Percentiles rank a stretch among this genome's conserved stretches.
These are phyloP conservation scores for Asterophora lycoperdoides DNA, from an alignment of 768 basidiomycete genomes.

Conservation along the genomic window DNA sequence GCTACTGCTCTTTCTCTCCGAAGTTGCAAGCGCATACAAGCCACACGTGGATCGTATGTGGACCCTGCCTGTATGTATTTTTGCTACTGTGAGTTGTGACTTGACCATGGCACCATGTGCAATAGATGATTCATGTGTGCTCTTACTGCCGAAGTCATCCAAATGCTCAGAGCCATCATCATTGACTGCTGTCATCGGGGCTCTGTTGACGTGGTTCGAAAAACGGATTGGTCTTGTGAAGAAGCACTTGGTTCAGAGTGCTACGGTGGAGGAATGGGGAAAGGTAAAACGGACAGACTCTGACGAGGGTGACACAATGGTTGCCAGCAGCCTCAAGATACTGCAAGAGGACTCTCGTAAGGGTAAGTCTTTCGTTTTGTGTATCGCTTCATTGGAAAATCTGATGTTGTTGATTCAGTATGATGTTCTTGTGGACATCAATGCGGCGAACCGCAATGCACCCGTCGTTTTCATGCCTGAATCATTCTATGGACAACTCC, in stretches of 20 bases:
- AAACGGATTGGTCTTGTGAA: slow-evolving; percentile 7
- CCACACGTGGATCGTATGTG: background rate
- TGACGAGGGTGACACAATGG: slow-evolving; percentile 28
- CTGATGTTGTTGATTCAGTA: slow-evolving; percentile 21
- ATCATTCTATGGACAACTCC: slow-evolving; percentile 30
- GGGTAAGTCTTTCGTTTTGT: slow-evolving; percentile 19
- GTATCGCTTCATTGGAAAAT: background rate
- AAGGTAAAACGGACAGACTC: slow-evolving; percentile 25
- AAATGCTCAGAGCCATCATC: background rate
- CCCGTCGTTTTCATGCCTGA: slow-evolving; percentile 1
- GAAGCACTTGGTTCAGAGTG: slow-evolving; percentile 4
- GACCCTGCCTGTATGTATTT: background rate
- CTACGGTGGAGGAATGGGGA: slow-evolving; percentile 24
- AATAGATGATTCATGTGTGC: no score
- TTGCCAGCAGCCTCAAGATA: slow-evolving; percentile 9
- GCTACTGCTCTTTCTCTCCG: background rate
- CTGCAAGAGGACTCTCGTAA: slow-evolving; percentile 23
- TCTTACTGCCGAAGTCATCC: no score
- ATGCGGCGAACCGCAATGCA: slow-evolving; percentile 11
- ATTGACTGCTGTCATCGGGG: slow-evolving; percentile 1
- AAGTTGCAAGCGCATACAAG: background rate
- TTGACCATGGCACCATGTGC: no score
- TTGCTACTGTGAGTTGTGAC: no score
- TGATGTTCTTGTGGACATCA: slow-evolving; percentile 26
- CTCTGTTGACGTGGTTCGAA: background rate